phyloP scores from a whole-genome alignment of 768 basidiomycete species.

The Vishniacozyma victoriae region DNA sequence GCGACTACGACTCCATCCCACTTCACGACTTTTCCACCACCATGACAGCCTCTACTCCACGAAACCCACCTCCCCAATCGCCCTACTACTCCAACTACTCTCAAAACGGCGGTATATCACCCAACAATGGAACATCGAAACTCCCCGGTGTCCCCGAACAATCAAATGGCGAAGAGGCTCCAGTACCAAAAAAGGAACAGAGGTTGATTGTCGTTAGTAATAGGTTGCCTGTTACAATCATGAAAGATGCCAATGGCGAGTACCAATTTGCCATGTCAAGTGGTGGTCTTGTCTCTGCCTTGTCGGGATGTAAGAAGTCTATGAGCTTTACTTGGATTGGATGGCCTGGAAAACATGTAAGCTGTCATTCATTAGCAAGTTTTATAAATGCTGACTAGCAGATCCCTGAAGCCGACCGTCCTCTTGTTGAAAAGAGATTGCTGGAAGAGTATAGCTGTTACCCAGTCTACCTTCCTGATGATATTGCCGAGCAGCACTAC shows the following conservation, averaged over 20 bases:
- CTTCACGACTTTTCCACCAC: no score
- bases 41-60: no score
- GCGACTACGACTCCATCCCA: no score
- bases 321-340: constrained; percentile 98
- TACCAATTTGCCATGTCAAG: constrained; percentile 99
- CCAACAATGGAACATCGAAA: no score
- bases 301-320: constrained; percentile 96
- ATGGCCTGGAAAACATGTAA: constrained; percentile 61
- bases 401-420: constrained; percentile 89
- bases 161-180: no score
- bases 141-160: no score
- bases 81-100: no score
- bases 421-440: constrained; percentile 80
- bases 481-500: constrained; percentile 93
- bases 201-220: constrained; percentile 95
- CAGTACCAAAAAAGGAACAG: constrained; percentile 34
- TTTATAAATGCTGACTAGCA: constrained; percentile 47
- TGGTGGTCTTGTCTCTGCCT: constrained; percentile 92
- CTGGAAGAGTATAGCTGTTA: constrained; percentile 94
- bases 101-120: no score
- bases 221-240: constrained; percentile 91
- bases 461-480: constrained; percentile 95
- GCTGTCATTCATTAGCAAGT: constrained; percentile 8
- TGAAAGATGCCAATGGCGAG: constrained; percentile 81
- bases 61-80: no score